These are phyloP conservation scores for Alternaria sp. DNA, from an alignment of 2,329 filamentous ascomycete species.

Conservation along the genomic window DNA sequence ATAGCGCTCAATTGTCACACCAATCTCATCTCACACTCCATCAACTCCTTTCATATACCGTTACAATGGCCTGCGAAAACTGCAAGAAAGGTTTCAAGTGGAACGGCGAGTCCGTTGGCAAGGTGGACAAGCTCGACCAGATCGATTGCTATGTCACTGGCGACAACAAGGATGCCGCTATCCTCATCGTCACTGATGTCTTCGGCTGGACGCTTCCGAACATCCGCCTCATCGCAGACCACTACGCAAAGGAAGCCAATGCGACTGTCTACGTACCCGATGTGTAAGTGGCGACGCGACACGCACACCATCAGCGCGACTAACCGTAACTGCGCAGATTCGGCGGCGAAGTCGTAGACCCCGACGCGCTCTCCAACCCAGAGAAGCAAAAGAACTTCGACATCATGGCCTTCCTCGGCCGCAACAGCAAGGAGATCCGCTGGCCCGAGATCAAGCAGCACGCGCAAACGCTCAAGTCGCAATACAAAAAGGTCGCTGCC, in stretches of 20 bases:
- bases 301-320: too few relatives aligned
- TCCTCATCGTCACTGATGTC: slow-evolving; percentile 57
- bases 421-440: slow-evolving; percentile 52
- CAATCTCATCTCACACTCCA: neutral
- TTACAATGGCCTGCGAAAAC: slow-evolving; percentile 45
- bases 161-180: slow-evolving; percentile 55
- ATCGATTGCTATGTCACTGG: slow-evolving; percentile 55
- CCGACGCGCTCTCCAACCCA: slow-evolving; percentile 36
- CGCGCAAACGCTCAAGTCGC: slow-evolving; percentile 48
- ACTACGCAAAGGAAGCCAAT: slow-evolving; percentile 57
- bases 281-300: slow-evolving; percentile 39
- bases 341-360: slow-evolving; percentile 41
- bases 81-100: slow-evolving; percentile 53
- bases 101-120: slow-evolving; percentile 50
- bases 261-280: slow-evolving; percentile 59
- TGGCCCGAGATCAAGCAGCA: slow-evolving; percentile 51
- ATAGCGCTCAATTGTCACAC: slow-evolving; percentile 1
- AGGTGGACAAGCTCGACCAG: slow-evolving; percentile 50
- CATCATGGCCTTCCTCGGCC: slow-evolving; percentile 49
- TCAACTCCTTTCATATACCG: neutral
- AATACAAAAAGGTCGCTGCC: slow-evolving; percentile 54
- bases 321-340: slow-evolving; percentile 32
- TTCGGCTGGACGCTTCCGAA: slow-evolving; percentile 61
- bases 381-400: slow-evolving; percentile 50
- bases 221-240: slow-evolving; percentile 57